Conservation (phyloP, 192 early-diverging fungal genomes). For the Entomortierella chlamydospora region DNA sequence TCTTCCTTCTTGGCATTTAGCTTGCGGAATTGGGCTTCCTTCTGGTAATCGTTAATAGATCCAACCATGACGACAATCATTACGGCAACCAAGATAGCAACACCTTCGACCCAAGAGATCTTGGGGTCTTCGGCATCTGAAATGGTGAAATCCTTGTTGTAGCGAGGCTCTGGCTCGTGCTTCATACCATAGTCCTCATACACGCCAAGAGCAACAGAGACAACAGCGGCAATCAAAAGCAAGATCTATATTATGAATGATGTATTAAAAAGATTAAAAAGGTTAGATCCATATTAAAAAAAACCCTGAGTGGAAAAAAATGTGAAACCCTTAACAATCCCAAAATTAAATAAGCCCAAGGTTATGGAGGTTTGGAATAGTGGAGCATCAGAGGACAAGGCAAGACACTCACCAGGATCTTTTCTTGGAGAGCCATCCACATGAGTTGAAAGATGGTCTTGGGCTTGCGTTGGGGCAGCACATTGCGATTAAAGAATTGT, state of each 20-base stretch:
- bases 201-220: constrained; percentile 80
- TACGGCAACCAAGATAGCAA: constrained; percentile 86
- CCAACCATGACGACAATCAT: constrained; percentile 79
- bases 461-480: constrained; percentile 72
- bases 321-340: too few relatives aligned
- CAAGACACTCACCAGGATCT: constrained; percentile 67
- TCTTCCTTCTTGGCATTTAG: constrained; percentile 88
- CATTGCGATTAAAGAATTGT: constrained; percentile 71
- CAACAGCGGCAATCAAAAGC: constrained; percentile 77
- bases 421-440: constrained; percentile 84
- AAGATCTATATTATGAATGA: constrained; percentile 63
- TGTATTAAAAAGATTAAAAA: background rate
- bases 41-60: constrained; percentile 84
- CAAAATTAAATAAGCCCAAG: too few relatives aligned
- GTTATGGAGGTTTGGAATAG: background rate
- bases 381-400: background rate
- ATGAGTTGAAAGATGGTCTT: constrained; percentile 79
- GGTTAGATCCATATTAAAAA: background rate
- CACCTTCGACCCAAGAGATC: constrained; percentile 87
- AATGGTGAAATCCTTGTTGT: constrained; percentile 15
- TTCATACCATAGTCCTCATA: constrained; percentile 74
- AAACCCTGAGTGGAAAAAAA: too few relatives aligned
- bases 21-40: constrained; percentile 85
- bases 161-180: constrained; percentile 52
- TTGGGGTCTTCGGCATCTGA: constrained; percentile 25